phyloP scores from a whole-genome alignment of 2,329 filamentous ascomycete species.

The Daldinia sp. region DNA sequence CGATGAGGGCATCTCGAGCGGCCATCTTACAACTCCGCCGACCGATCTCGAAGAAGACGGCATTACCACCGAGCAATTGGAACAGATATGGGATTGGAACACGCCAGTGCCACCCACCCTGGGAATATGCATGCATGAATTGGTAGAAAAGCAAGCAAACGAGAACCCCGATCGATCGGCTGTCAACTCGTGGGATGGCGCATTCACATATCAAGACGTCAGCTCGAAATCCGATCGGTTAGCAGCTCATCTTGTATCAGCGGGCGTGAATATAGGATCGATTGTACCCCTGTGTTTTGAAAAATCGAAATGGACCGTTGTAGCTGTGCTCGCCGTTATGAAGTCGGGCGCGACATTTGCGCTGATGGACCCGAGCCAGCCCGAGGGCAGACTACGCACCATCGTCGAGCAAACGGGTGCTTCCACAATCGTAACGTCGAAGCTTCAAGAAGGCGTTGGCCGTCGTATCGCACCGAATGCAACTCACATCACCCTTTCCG shows the following conservation, averaged over 20 bases:
- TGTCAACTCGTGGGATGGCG: conserved; percentile 60
- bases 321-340: conserved; percentile 57
- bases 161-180: conserved; percentile 52
- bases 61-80: conserved; percentile 49
- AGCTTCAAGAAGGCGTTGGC: conserved; percentile 50
- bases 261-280: conserved; percentile 51
- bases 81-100: conserved; percentile 59
- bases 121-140: conserved; percentile 56
- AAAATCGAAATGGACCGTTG: conserved; percentile 57
- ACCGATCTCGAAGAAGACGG: conserved; percentile 43
- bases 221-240: conserved; percentile 53
- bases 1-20: conserved; percentile 37
- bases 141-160: conserved; percentile 52
- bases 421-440: conserved; percentile 52
- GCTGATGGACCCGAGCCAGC: conserved; percentile 57
- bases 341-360: conserved; percentile 59
- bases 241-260: conserved; percentile 50
- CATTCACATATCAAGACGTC: conserved; percentile 56
- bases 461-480: conserved; percentile 48
- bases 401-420: conserved; percentile 56
- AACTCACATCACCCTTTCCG: conserved; percentile 47
- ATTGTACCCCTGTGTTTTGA: conserved; percentile 61
- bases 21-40: conserved; percentile 41
- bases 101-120: conserved; percentile 51
- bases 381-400: conserved; percentile 54